A percentile compares a stretch with the other conserved stretches of the same genome.
Evolutionary conservation across 2,329 filamentous ascomycete species (phyloP).

Genomic region (Coniella lustricola): DNA sequence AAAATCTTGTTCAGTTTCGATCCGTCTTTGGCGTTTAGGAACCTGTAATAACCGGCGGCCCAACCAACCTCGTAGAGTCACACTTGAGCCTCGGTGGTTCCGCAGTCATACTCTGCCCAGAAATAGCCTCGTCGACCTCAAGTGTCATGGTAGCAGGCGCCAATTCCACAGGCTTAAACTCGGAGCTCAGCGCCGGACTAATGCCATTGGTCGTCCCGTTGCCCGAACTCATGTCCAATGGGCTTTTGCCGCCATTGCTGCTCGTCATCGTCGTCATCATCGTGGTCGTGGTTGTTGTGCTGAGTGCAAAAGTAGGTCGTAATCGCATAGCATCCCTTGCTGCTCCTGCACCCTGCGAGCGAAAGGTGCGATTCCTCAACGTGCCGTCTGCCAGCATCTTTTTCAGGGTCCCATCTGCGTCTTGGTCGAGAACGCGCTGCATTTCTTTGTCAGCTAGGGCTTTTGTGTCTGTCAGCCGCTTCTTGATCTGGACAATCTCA

Average conservation of each 20-base stretch:
- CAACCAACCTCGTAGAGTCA: conserved; percentile 32
- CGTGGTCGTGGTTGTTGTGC: not conserved
- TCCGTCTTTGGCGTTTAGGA: not conserved
- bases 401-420: conserved; percentile 34
- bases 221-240: conserved; percentile 8
- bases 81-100: conserved; percentile 32
- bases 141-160: conserved; percentile 13
- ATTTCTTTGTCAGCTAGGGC: conserved; percentile 54
- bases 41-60: conserved; percentile 10
- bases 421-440: conserved; percentile 47
- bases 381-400: conserved; percentile 30
- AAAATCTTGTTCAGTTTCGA: no score
- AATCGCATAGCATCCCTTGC: conserved; percentile 29
- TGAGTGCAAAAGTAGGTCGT: conserved; percentile 17
- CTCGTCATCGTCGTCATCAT: not conserved
- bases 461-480: conserved; percentile 56
- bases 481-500: conserved; percentile 64
- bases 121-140: conserved; percentile 37
- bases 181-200: not conserved
- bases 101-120: conserved; percentile 28
- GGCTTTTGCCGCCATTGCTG: not conserved
- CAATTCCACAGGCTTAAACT: not conserved
- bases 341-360: conserved; percentile 44
- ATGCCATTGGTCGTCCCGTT: not conserved
- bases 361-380: conserved; percentile 40